These are phyloP conservation scores for Balakata baccata DNA, from an alignment of 345 rosid species.

Conservation along the genomic window DNA sequence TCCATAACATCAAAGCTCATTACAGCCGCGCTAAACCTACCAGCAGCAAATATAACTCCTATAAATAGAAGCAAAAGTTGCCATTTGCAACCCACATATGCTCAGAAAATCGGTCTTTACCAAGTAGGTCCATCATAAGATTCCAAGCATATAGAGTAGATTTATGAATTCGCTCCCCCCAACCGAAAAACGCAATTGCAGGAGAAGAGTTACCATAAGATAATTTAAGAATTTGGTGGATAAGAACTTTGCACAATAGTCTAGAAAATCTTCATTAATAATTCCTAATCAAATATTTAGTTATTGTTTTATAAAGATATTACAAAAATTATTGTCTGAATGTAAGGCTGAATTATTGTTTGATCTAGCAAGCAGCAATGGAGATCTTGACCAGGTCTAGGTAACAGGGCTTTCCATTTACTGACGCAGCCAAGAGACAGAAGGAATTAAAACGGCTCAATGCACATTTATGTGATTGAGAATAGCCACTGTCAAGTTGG, in stretches of 20 bases:
- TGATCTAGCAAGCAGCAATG: no score
- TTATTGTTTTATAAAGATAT: no score
- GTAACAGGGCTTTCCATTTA: no score
- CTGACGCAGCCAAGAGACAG: no score
- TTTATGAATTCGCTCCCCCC: conserved; percentile 38
- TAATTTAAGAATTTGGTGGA: conserved; percentile 39
- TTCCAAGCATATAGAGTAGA: conserved; percentile 45
- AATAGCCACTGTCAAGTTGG: no score
- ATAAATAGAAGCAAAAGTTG: conserved; percentile 39
- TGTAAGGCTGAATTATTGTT: no score
- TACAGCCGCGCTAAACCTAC: conserved; percentile 38
- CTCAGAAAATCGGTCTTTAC: conserved; percentile 44
- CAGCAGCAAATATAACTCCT: conserved; percentile 42
- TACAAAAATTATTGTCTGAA: no score
- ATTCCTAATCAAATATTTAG: background rate
- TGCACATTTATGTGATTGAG: no score
- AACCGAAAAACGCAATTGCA: conserved; percentile 48
- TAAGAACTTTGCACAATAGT: conserved; percentile 34
- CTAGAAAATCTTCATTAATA: background rate
- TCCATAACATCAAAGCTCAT: conserved; percentile 58
- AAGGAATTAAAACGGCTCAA: no score
- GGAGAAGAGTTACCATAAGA: conserved; percentile 38
- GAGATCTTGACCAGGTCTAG: no score
- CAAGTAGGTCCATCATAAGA: conserved; percentile 56
- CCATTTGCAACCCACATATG: conserved; percentile 54